Percentiles rank a stretch among this genome's conserved stretches.
Evolutionary conservation across 352 stramenopile species (phyloP).

Genomic region (Pythium brassicae): DNA sequence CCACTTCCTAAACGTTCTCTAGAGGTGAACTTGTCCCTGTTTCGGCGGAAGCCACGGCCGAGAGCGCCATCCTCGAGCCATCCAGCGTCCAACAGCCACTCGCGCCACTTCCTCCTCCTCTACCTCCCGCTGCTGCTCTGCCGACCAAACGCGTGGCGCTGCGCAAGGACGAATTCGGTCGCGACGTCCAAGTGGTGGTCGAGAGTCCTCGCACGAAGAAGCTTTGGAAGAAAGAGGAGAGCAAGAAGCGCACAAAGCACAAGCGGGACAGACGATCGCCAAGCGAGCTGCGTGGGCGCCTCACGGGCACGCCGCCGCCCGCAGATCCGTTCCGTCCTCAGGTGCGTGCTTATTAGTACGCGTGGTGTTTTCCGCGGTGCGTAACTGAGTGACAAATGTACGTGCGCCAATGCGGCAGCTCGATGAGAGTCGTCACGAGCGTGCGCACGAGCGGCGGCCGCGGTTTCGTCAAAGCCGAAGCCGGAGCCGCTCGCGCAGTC

Average conservation of each 20-base stretch:
- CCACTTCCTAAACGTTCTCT: too few relatives aligned
- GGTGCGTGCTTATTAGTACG: too few relatives aligned
- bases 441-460: slow-evolving; percentile 2
- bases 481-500: slow-evolving; percentile 15
- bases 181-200: slow-evolving; percentile 35
- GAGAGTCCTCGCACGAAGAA: slow-evolving; percentile 17
- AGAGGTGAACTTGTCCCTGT: too few relatives aligned
- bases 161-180: slow-evolving; percentile 80
- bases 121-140: not conserved
- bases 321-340: slow-evolving; percentile 60
- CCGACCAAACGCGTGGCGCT: slow-evolving; percentile 15
- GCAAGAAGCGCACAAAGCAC: slow-evolving; percentile 15
- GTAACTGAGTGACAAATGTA: too few relatives aligned
- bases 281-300: slow-evolving; percentile 10
- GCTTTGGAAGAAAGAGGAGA: slow-evolving; percentile 24
- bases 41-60: too few relatives aligned
- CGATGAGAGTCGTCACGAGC: slow-evolving; percentile 29
- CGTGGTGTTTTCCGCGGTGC: too few relatives aligned
- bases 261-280: slow-evolving; percentile 15
- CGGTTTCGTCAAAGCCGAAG: slow-evolving; percentile 12
- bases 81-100: too few relatives aligned
- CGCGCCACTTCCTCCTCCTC: not conserved
- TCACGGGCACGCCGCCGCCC: slow-evolving; percentile 43
- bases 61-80: too few relatives aligned
- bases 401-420: too few relatives aligned